A percentile compares a stretch with the other conserved stretches of the same genome.
These are phyloP conservation scores for Annulohypoxylon maeteangense DNA, from an alignment of 495 filamentous ascomycete genomes.

Conservation along the genomic window DNA sequence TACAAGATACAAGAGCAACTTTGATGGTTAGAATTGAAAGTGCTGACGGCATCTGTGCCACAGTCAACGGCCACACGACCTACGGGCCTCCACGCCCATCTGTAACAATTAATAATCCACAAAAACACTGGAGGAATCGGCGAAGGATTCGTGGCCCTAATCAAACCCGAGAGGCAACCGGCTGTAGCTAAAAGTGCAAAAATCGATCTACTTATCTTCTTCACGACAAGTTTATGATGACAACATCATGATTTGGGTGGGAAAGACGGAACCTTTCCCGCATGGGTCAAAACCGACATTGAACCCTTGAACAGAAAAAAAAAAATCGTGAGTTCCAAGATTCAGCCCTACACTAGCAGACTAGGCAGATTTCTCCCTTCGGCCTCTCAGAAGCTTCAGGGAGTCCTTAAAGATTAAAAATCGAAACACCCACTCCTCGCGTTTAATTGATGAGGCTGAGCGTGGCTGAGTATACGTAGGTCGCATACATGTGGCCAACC, in stretches of 20 bases:
- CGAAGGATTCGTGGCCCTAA: constrained; percentile 27
- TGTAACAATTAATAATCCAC: constrained; percentile 24
- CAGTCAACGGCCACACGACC: constrained; percentile 9
- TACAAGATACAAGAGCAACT: not conserved
- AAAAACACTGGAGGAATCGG: constrained; percentile 5
- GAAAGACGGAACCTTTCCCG: constrained; percentile 24
- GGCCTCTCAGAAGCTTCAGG: not conserved
- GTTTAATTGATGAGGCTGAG: constrained; percentile 36
- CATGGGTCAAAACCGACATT: constrained; percentile 14
- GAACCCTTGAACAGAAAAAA: not conserved
- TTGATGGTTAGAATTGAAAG: constrained; percentile 24
- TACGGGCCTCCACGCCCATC: constrained; percentile 15
- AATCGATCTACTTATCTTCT: constrained; percentile 8
- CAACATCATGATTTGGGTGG: not conserved
- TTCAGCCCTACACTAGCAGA: constrained; percentile 42
- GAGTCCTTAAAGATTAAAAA: constrained; percentile 4
- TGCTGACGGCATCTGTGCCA: constrained; percentile 36
- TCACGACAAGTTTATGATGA: constrained; percentile 5
- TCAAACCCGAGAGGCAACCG: constrained; percentile 30
- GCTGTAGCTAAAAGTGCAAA: constrained; percentile 11
- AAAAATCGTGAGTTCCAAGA: constrained; percentile 12
- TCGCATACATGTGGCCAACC: constrained; percentile 2
- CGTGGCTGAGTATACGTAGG: constrained; percentile 24
- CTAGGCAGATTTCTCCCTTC: constrained; percentile 36
- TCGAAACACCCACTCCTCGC: constrained; percentile 23